These are phyloP conservation scores for Yamadazyma sp. DNA, from an alignment of 1,139 yeast genomes.

Conservation along the genomic window DNA sequence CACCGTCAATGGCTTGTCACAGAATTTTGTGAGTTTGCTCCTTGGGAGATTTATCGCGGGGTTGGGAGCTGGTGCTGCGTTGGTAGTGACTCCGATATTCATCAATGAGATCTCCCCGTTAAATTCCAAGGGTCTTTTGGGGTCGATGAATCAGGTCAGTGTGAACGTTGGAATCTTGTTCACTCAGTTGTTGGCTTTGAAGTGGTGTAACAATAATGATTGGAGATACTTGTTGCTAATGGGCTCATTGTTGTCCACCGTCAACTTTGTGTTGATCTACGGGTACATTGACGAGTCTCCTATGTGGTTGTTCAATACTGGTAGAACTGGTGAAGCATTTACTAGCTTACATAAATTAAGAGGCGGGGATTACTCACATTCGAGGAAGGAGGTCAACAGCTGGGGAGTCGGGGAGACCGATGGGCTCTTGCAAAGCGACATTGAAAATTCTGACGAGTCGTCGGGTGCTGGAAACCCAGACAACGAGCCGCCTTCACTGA, in stretches of 20 bases:
- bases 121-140: constrained; percentile 69
- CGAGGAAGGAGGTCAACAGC: constrained; percentile 38
- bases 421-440: constrained; percentile 10
- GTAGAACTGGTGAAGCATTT: constrained; percentile 32
- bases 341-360: constrained; percentile 37
- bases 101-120: constrained; percentile 79
- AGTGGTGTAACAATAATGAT: constrained; percentile 59
- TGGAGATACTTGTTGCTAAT: constrained; percentile 73
- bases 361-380: constrained; percentile 40
- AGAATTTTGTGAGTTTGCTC: constrained; percentile 43
- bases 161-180: constrained; percentile 80
- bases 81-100: constrained; percentile 81
- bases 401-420: constrained; percentile 27
- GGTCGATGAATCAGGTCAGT: constrained; percentile 84
- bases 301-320: constrained; percentile 63
- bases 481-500: constrained; percentile 4
- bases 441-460: constrained; percentile 4
- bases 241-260: constrained; percentile 56
- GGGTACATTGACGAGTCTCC: constrained; percentile 74
- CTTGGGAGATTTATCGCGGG: constrained; percentile 82
- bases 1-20: constrained; percentile 53
- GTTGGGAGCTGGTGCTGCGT: constrained; percentile 80
- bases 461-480: not conserved
- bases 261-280: constrained; percentile 44
- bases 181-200: constrained; percentile 72